Evolutionary conservation across 2,329 filamentous ascomycete species (phyloP), one percentile per base, ranked within the genome.

Genomic region (Talaromyces sp.): DNA sequence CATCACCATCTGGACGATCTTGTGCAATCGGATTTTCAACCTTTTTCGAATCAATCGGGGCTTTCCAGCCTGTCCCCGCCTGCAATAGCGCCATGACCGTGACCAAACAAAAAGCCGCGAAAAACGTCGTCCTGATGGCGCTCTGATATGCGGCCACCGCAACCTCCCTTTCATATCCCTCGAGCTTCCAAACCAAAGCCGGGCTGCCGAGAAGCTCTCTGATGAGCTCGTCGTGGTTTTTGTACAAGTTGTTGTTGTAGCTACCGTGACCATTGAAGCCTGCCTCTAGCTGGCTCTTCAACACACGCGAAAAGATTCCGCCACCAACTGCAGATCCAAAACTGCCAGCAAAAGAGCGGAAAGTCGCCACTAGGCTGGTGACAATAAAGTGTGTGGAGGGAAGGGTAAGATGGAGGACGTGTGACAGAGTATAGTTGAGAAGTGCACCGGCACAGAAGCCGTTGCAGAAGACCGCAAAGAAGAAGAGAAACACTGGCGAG

Each of bases 281-380:
- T 0, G 74, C 67, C n/a, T 80, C 77, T 1, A 93, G 77, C 0
- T 79, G 77, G 2, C 67, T 73, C 52, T 81, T 78, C 32, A 93
- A 74, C 1, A 85, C 78, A 5, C 89, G 82, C 46, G 83, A 80
- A 70, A 93, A 93, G 58, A 90, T 79, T 0, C 91, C 91, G 2
- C 91, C 90, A 2, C 90, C 89, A 54, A 93, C 88, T 0, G 90
- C 86, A 1, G 88, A 89, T 2, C 91, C 90, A 67, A 96, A 95
- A 56, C 86, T 89, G 14, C 90, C 90, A 8, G 59, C 56, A 21
- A 56, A 41, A 21, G 59, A 61, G 17, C 91, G 83, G 74, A 93
- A 93, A 0, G 90, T 96, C 29, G 88, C 85, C 4, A 93, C 75
- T 49, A 96, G 78, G 13, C 89, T 89, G 0, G 88, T 91, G 3